Evolutionary conservation across 306 rosid species (phyloP).

Genomic region (Cucumis cinereus): DNA sequence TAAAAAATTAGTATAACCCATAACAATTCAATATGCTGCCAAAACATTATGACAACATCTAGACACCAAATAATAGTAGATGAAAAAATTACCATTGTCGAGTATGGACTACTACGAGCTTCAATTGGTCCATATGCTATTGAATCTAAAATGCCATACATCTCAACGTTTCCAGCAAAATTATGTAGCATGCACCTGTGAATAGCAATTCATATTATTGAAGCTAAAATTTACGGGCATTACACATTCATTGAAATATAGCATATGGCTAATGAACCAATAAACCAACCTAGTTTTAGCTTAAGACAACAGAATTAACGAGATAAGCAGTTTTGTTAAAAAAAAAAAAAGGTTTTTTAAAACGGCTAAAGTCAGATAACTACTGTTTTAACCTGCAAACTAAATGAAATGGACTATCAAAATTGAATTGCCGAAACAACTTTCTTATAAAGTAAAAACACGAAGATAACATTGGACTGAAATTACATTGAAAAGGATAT

Average conservation of each 20-base stretch:
- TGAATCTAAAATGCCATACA: slow-evolving; percentile 72
- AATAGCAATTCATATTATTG: slow-evolving; percentile 8
- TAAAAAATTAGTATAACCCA: too few species aligned
- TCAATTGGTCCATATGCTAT: slow-evolving; percentile 80
- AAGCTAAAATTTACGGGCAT: neutral
- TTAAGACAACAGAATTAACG: neutral
- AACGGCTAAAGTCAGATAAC: neutral
- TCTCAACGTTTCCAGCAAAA: slow-evolving; percentile 79
- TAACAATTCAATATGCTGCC: neutral
- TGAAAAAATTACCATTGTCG: slow-evolving; percentile 61
- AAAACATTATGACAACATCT: slow-evolving; percentile 12
- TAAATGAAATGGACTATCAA: neutral
- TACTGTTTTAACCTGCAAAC: neutral
- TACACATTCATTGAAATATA: neutral
- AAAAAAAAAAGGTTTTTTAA: too few species aligned
- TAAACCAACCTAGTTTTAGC: neutral
- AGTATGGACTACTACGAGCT: slow-evolving; percentile 59
- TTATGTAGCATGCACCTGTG: slow-evolving; percentile 97
- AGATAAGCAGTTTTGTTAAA: neutral
- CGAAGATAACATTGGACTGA: neutral
- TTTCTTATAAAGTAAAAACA: neutral
- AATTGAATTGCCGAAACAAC: neutral
- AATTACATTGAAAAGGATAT: neutral
- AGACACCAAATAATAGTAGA: neutral
- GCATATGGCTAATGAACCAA: neutral